Conservation (phyloP, 176 grass and related monocot species). For the Ananas comosus region DNA sequence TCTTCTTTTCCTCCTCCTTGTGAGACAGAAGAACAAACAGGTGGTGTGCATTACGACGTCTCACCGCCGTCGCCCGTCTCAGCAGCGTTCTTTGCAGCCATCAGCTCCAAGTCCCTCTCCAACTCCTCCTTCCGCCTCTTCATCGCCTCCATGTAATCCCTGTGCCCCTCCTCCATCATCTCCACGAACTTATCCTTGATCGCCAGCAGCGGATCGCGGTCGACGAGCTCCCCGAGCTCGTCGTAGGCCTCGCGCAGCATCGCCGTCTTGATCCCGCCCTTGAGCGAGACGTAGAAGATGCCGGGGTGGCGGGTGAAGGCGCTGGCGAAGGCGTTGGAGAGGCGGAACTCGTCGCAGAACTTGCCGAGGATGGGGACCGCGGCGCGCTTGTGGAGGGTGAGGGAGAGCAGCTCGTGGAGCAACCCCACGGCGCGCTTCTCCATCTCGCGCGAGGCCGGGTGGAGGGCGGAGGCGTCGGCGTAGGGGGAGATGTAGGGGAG, state of each 20-base stretch:
- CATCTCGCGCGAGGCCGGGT: conserved; percentile 35
- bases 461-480: conserved; percentile 28
- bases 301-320: conserved; percentile 71
- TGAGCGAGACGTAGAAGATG: conserved; percentile 80
- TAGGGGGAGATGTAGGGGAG: conserved; percentile 69
- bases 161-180: conserved; percentile 73
- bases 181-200: conserved; percentile 59
- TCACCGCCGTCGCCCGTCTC: neutral
- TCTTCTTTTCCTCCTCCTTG: too few species aligned
- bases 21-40: too few species aligned
- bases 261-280: conserved; percentile 78
- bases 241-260: conserved; percentile 79
- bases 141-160: conserved; percentile 43
- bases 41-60: neutral
- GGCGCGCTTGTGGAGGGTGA: conserved; percentile 52
- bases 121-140: conserved; percentile 42
- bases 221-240: conserved; percentile 46
- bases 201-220: conserved; percentile 68
- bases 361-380: conserved; percentile 64
- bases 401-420: conserved; percentile 67
- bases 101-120: conserved; percentile 28
- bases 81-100: conserved; percentile 5
- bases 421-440: conserved; percentile 78
- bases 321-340: conserved; percentile 67
- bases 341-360: conserved; percentile 53